A percentile compares a stretch with the other conserved stretches of the same genome.
These are phyloP conservation scores for Colletotrichum sp. DNA, from an alignment of 2,329 filamentous ascomycete genomes.

Conservation along the genomic window DNA sequence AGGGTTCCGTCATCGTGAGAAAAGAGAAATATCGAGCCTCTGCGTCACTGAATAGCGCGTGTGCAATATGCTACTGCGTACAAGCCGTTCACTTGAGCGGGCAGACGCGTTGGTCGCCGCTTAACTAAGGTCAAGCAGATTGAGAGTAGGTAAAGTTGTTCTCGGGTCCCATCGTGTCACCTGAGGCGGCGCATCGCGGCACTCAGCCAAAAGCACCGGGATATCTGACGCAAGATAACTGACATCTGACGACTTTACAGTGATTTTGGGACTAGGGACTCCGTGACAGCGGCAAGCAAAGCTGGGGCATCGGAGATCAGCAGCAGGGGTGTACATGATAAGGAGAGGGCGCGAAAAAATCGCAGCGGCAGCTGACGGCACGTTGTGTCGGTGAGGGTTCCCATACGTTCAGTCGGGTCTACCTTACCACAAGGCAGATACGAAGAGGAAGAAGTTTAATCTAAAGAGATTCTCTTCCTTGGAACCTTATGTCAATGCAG, in stretches of 20 bases:
- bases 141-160: not conserved
- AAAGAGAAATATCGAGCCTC: not conserved
- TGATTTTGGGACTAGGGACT: not conserved
- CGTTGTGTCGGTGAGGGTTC: not conserved
- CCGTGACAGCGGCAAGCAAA: not conserved
- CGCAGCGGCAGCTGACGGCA: not conserved
- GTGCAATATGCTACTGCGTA: not conserved
- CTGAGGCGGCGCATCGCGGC: not conserved
- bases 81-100: not conserved
- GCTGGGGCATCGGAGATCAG: not conserved
- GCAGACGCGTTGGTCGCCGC: not conserved
- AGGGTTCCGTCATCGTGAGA: not conserved
- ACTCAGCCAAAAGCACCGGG: not conserved
- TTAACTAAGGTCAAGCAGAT: not conserved
- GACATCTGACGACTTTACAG: not conserved
- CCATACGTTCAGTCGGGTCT: not conserved
- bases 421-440: not conserved
- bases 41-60: not conserved
- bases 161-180: not conserved
- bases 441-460: not conserved
- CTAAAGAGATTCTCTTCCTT: not conserved
- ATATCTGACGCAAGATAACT: conserved; percentile 1
- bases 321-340: not conserved
- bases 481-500: not conserved
- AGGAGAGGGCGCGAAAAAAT: not conserved